Evolutionary conservation across 148 eudicot genomes (phyloP), one percentile per base, ranked within the genome.

Genomic region (Talinum fruticosum): DNA sequence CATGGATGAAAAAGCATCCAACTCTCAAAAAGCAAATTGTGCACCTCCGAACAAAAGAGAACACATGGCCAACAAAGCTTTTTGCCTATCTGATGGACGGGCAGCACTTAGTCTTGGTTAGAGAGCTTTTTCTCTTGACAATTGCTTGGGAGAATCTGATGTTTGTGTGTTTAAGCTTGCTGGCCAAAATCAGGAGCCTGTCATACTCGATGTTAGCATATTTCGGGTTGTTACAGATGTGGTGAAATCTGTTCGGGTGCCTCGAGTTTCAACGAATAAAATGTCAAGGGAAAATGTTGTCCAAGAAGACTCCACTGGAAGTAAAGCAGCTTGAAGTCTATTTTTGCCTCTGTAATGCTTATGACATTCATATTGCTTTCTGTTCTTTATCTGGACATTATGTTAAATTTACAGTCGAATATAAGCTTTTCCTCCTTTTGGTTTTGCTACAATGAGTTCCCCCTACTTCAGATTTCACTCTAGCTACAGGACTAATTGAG

Each of bases 21-120:
- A 66, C 51, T 4, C 54, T 49, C 67, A 66, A 64, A 29, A 77
- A 74, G 13, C 81, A 74, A 74, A 36, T 36, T 10, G 69, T 83
- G 57, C 45, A 57, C 23, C 83, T 83, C 29, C 33, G 72, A 12
- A 71, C 35, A 2, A 49, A 71, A 1, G 81, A 77, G 23, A 76
- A 67, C 28, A 79, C 47, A 69, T 80, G 86, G 83, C 16, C 23
- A 34, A 51, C 2, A 83, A 71, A 67, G 45, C 73, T 8, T 10
- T 73, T 23, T 73, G 74, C 59, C 13, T 68, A 36, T 15, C 74
- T 12, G 51, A 41, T 18, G 78, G 80, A 12, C 75, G 75, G 21
- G 83, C 78, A 19, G 83, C 83, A 32, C 54, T 80, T 28, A 15
- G 77, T 57, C 51, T 1, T n/a, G 86, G 86, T n/a, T 83, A 81